phyloP scores from a whole-genome alignment of 441 rosid genomes.

The Corymbia citriodora region DNA sequence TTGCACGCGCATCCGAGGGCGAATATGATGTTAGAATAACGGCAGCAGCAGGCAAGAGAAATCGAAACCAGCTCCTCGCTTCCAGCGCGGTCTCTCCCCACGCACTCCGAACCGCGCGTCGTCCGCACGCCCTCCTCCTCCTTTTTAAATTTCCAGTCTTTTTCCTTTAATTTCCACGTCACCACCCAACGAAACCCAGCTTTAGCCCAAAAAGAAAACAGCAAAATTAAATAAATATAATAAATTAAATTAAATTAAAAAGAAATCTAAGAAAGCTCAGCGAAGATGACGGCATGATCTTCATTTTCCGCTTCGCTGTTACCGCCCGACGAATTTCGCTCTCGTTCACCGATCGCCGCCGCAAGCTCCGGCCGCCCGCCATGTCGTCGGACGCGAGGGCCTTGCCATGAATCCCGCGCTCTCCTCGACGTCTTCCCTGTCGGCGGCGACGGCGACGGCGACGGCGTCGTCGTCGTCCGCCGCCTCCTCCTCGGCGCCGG shows the following conservation, averaged over 20 bases:
- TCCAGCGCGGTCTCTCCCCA: background rate
- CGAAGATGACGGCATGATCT: background rate
- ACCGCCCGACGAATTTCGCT: background rate
- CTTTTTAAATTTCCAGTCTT: background rate
- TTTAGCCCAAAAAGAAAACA: background rate
- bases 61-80: background rate
- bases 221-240: rapidly evolving
- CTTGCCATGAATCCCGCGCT: slow-evolving; percentile 43
- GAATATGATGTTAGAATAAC: background rate
- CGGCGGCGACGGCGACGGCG: slow-evolving; percentile 26
- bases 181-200: background rate
- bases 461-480: slow-evolving; percentile 29
- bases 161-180: background rate
- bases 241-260: no score
- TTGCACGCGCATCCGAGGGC: background rate
- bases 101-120: background rate
- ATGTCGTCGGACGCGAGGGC: background rate
- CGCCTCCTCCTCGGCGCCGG: slow-evolving; percentile 13
- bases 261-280: background rate
- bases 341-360: background rate
- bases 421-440: slow-evolving; percentile 24
- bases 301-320: background rate
- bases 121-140: background rate
- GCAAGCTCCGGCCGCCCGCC: background rate
- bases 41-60: rapidly evolving